Base-by-base conservation (phyloP, 345 rosid genomes). In the Boechera retrofracta region DNA sequence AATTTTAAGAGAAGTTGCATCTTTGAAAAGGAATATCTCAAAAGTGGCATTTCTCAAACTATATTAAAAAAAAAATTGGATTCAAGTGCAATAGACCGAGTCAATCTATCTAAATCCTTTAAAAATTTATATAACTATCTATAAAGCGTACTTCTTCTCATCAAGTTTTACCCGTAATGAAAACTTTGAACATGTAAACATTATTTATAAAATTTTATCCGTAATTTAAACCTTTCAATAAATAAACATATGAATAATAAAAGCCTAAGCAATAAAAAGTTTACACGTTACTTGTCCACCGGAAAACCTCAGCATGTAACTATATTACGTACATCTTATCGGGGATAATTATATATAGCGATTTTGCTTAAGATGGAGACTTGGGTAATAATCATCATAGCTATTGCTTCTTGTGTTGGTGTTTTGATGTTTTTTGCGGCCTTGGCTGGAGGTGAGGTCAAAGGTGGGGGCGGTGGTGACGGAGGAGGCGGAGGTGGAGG, bases 361-460 rank as follows among this genome's bases (percentile, higher is more conserved):
- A 18, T 29, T 59, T 42, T 60, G 49, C 41, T n/a, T 33, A 62
- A 69, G 32, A 77, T 77, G 80, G 80, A 69, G 51, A 33, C 33
- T 15, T 54, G 64, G 65, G 32, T 44, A 5, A 26, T 69, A 62
- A 26, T 77, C 42, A 6, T 67, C 28, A 76, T 76, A 51, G 74
- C 39, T 59, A 3, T 75, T 67, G 62, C 45, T 51, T 59, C 47
- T 59, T 12, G 4, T 48, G 9, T 75, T 52, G 69, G 69, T 60
- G 38, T 60, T 31, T 76, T 32, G 0, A 52, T 60, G 18, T 12
- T 59, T 49, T 0, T 39, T 24, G 48, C 4, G n/a, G 44, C 55
- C 29, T 68, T 76, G 41, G 6, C 48, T 29, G 61, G 78, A 39
- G 21, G 49, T 6, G 51, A 64, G 2, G 5, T 7, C 7, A 68